phyloP scores from a whole-genome alignment of 345 rosid species.

The Boechera stricta region DNA sequence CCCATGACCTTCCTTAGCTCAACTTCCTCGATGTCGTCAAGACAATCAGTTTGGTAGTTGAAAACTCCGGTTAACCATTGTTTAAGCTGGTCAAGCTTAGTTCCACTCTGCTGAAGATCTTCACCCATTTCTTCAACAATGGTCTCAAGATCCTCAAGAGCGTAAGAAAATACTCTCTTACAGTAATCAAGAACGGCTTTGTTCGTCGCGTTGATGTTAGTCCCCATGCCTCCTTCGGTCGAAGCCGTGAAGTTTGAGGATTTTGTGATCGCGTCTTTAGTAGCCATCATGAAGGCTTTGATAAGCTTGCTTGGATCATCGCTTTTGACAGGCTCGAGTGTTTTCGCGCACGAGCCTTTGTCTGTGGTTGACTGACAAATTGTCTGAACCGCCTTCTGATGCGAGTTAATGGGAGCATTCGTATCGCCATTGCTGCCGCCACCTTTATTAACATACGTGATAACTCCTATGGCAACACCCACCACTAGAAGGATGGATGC shows the following conservation, averaged over 20 bases:
- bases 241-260: conserved; percentile 50
- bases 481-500: conserved; percentile 56
- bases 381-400: conserved; percentile 49
- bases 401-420: conserved; percentile 30
- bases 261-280: conserved; percentile 47
- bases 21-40: conserved; percentile 43
- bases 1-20: conserved; percentile 42
- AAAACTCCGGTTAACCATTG: conserved; percentile 50
- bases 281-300: conserved; percentile 47
- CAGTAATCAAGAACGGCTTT: conserved; percentile 50
- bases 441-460: conserved; percentile 32
- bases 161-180: conserved; percentile 42
- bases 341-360: conserved; percentile 57
- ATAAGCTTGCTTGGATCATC: conserved; percentile 60
- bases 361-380: conserved; percentile 56
- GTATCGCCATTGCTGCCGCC: background rate
- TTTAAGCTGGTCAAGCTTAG: conserved; percentile 44
- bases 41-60: conserved; percentile 47
- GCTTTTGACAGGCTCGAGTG: conserved; percentile 49
- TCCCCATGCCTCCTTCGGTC: conserved; percentile 40
- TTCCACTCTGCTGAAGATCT: conserved; percentile 42
- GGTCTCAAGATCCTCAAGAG: conserved; percentile 47
- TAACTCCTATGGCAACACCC: conserved; percentile 52
- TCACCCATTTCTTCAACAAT: conserved; percentile 49
- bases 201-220: conserved; percentile 18